Base-by-base conservation (phyloP, 2,329 filamentous ascomycete species). In the Ophiostoma ulmi region DNA sequence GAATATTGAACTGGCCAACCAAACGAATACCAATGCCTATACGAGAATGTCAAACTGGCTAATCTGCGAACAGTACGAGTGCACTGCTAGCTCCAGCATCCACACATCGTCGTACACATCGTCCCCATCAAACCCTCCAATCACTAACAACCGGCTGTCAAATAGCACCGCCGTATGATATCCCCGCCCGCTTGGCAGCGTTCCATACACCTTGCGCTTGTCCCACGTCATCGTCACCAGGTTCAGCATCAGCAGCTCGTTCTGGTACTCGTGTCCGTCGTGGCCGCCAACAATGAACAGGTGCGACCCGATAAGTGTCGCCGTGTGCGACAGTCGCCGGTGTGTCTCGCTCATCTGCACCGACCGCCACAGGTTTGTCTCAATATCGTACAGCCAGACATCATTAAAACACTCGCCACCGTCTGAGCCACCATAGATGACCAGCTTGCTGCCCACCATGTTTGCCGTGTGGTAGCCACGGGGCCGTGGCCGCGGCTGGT, bases 141-240 rank as follows among this genome's bases (percentile, higher is more conserved):
- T 86, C 52, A 89, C 79, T 55, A 91, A 79, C 58, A 91, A 79
- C 68, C 89, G 83, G 74, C 86, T 88, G 77, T 91, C 89, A 75
- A 91, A 85, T 61, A 91, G 80, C 20, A 90, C 85, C 0, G 88
- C 83, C 68, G 87, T 87, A 77, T 91, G 89, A 77, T 91, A 91
- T 0, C 89, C 89, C 71, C 89, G 81, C 11, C 87, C 87, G 75
- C 83, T 86, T 0, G 88, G 88, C 13, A 86, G 83, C 73, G 85
- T 79, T 31, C 88, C 88, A 76, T 91, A 91, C 10, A 90, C 86
- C 73, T 82, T 85, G 72, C 89, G 83, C 76, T 84, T 85, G 76
- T 91, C 89, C 89, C 89, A 91, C n/a, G 87, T 85, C 89, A 91
- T 91, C 58, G 88, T 91, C 44, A 91, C 88, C 6, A 91, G 82